Base-by-base conservation (phyloP, 805 yeast species). In the Kuraishia borneana region DNA sequence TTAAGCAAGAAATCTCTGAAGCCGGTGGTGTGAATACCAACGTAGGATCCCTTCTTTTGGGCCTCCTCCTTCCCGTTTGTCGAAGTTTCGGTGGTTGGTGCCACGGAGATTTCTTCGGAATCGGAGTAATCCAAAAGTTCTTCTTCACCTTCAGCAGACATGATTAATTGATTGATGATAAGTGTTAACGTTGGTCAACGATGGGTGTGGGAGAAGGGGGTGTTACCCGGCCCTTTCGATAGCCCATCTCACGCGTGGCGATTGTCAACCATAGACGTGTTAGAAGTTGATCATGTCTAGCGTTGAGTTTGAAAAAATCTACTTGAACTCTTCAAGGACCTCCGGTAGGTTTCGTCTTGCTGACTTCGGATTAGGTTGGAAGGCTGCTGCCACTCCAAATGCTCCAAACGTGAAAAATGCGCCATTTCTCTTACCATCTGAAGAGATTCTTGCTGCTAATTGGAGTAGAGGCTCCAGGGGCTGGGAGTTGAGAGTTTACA, bases 101-200 rank as follows among this genome's bases (percentile, higher is more conserved):
- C 73, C 47, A 81, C 84, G 50, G 84, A 78, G 60, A 83, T 80
- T 61, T 92, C 97, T 68, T 89, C 98, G 60, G 94, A 83, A 60
- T 92, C 98, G 59, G 96, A 88, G 77, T 92, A 92, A 61, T 92
- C 98, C 65, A 92, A 78, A 59, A 92, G 76, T 73, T 92, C 98
- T 83, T 92, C 98, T 82, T 89, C 97, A 55, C 92, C 94, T 73
- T 83, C 94, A 80, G 83, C 83, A 37, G 95, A 84, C 94, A 84
- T 83, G 7, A 5, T 33, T 33, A 13, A 19, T 20, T 20, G n/a
- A n/a, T n/a, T n/a, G n/a, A n/a, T n/a, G 14, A 18, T 26, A 14
- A 18, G 29, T 26, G 29, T 26, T 26, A 18, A n/a, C n/a, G n/a
- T 7, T 26, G 29, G 17, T 26, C 14, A 14, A 26, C n/a, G n/a